Evolutionary conservation across 257 asterid species (phyloP), one percentile per base, ranked within the genome.

Genomic region (Solanum tacnaense): DNA sequence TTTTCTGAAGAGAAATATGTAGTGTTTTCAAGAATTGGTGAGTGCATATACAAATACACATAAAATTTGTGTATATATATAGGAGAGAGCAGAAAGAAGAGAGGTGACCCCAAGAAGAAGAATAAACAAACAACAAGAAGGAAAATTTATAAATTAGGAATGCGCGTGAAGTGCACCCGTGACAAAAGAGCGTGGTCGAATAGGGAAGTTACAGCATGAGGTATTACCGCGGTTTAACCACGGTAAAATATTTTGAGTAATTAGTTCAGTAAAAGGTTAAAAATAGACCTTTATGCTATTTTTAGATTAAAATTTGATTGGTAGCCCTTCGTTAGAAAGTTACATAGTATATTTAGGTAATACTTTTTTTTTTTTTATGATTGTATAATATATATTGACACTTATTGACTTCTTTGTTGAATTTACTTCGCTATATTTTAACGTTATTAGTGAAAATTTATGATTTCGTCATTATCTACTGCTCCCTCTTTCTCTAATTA

Each of bases 401-500:
- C 0, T 60, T 4, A 23, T 9, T 62, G 31, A n/a, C 4, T n/a
- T 62, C 2, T n/a, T 62, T 1, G 1, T 56, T 9, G 29, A 62
- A n/a, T 62, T 62, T 62, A 62, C 3, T 62, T 10, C 6, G 6
- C 10, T n/a, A 23, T 62, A 10, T n/a, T 62, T 10, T 62, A 5
- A 62, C 0, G 8, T 11, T 0, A 1, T 62, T 62, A 60, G 13
- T 21, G 6, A 60, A 60, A 60, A 21, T 21, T 60, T 60, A 7
- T 23, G 3, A 60, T 23, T 60, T 60, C 5, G 0, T 60, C 13
- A 60, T 23, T 21, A 21, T 52, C 16, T 44, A 44, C 0, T 44
- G 0, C 52, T 12, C 16, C 1, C 0, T 38, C 10, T 44, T 0
- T 44, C 16, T 0, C 2, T 44, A 1, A 44, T 44, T 44, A 12